phyloP scores from a whole-genome alignment of 1,139 yeast species.

The Blastobotrys illinoisensis region DNA sequence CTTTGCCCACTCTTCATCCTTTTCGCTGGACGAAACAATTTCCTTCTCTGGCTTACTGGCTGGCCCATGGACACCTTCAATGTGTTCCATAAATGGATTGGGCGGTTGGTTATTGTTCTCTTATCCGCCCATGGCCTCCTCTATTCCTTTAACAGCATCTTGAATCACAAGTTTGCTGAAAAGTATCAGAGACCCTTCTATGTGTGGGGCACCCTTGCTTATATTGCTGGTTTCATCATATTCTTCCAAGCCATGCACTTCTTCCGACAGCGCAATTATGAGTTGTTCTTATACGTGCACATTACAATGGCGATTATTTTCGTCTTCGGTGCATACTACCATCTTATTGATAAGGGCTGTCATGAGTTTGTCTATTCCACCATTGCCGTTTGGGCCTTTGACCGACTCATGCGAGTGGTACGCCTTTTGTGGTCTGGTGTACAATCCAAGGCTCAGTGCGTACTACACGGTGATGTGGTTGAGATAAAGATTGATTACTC shows the following conservation, averaged over 20 bases:
- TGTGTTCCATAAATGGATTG: slow-evolving; percentile 55
- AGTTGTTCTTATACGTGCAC: slow-evolving; percentile 41
- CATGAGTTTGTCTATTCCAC: slow-evolving; percentile 34
- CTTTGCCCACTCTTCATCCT: slow-evolving; percentile 48
- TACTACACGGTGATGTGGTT: slow-evolving; percentile 24
- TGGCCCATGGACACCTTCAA: slow-evolving; percentile 57
- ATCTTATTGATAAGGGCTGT: slow-evolving; percentile 30
- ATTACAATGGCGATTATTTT: slow-evolving; percentile 33
- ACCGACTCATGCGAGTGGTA: slow-evolving; percentile 34
- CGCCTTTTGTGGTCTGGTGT: slow-evolving; percentile 26
- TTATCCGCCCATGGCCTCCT: slow-evolving; percentile 27
- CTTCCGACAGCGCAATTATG: slow-evolving; percentile 39
- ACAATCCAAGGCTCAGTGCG: slow-evolving; percentile 33
- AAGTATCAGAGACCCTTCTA: not conserved
- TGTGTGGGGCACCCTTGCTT: slow-evolving; percentile 38
- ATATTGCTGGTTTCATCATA: slow-evolving; percentile 25
- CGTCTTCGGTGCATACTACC: slow-evolving; percentile 36
- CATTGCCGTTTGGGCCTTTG: slow-evolving; percentile 38
- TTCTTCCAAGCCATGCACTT: slow-evolving; percentile 27
- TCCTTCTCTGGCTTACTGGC: slow-evolving; percentile 51
- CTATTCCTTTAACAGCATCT: not conserved
- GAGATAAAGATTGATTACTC: slow-evolving; percentile 25
- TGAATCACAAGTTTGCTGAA: not conserved
- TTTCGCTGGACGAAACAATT: slow-evolving; percentile 60
- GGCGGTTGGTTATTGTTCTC: slow-evolving; percentile 45